Percentiles rank a stretch among this genome's conserved stretches.
Conservation (phyloP, 1,139 yeast genomes). For the Geotrichum klebahnii region DNA sequence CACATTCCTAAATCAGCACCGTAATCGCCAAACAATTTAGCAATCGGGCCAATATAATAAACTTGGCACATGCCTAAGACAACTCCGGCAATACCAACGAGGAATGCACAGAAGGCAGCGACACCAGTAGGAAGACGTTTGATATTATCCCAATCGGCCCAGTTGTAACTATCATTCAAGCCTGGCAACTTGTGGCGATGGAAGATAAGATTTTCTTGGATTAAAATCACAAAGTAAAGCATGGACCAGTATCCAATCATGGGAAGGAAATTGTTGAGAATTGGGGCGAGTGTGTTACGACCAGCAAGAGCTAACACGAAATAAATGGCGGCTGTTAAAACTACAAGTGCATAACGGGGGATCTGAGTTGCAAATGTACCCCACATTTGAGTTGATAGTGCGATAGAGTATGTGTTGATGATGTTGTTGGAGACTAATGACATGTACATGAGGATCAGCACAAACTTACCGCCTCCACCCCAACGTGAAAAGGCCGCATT, state of each 20-base stretch:
- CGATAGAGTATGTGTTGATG: conserved; percentile 78
- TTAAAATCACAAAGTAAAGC: conserved; percentile 65
- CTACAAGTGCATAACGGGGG: conserved; percentile 79
- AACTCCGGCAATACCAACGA: conserved; percentile 68
- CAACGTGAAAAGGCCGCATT: conserved; percentile 66
- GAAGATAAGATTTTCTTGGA: conserved; percentile 74
- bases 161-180: conserved; percentile 39
- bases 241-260: conserved; percentile 95
- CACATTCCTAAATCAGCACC: conserved; percentile 85
- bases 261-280: conserved; percentile 82
- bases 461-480: conserved; percentile 75
- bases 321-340: conserved; percentile 60
- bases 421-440: conserved; percentile 78
- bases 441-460: conserved; percentile 62
- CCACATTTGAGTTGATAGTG: conserved; percentile 70
- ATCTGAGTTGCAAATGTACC: conserved; percentile 58
- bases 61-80: conserved; percentile 80
- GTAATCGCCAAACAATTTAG: conserved; percentile 49
- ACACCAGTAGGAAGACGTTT: conserved; percentile 55
- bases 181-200: conserved; percentile 46
- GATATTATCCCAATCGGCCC: conserved; percentile 62
- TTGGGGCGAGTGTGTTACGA: conserved; percentile 65
- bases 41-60: conserved; percentile 71
- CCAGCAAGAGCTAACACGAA: conserved; percentile 60
- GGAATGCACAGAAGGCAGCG: conserved; percentile 60